Evolutionary conservation across 352 stramenopile species (phyloP).

Genomic region (Pythium insidiosum): DNA sequence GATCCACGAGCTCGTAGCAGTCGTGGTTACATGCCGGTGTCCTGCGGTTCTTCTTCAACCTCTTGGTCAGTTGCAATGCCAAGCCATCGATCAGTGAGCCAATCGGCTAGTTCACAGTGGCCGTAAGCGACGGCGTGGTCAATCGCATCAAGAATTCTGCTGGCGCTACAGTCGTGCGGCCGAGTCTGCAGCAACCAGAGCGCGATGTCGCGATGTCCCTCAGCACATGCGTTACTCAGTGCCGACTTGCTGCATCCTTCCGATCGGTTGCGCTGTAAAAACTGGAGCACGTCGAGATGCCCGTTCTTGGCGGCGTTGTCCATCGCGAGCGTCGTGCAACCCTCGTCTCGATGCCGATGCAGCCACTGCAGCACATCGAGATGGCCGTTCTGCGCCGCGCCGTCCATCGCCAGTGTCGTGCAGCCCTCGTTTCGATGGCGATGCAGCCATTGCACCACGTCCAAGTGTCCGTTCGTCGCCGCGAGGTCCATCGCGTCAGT

Average conservation of each 20-base stretch:
- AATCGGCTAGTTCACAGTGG: conserved; percentile 11
- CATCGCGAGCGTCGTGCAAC: conserved; percentile 41
- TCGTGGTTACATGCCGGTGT: no score
- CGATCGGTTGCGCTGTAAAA: conserved; percentile 33
- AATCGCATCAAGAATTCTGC: conserved; percentile 21
- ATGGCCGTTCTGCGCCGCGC: conserved; percentile 46
- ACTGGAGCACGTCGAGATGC: conserved; percentile 37
- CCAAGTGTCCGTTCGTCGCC: conserved; percentile 40
- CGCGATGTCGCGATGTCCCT: conserved; percentile 41
- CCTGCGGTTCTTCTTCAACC: no score
- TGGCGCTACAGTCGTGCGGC: conserved; percentile 33
- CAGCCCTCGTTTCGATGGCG: conserved; percentile 40
- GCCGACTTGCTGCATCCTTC: conserved; percentile 71
- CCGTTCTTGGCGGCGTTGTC: conserved; percentile 46
- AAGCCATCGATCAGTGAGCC: conserved; percentile 10
- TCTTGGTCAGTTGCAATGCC: no score
- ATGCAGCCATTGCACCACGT: conserved; percentile 60
- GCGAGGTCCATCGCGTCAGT: conserved; percentile 68
- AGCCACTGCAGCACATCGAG: conserved; percentile 57
- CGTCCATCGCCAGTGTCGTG: conserved; percentile 55
- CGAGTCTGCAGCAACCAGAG: conserved; percentile 42
- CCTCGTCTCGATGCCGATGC: conserved; percentile 36
- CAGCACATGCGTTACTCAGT: conserved; percentile 48
- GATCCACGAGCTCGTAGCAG: no score
- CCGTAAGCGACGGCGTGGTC: conserved; percentile 28